Base-by-base conservation (phyloP, 306 rosid genomes). In the Corylus americana region DNA sequence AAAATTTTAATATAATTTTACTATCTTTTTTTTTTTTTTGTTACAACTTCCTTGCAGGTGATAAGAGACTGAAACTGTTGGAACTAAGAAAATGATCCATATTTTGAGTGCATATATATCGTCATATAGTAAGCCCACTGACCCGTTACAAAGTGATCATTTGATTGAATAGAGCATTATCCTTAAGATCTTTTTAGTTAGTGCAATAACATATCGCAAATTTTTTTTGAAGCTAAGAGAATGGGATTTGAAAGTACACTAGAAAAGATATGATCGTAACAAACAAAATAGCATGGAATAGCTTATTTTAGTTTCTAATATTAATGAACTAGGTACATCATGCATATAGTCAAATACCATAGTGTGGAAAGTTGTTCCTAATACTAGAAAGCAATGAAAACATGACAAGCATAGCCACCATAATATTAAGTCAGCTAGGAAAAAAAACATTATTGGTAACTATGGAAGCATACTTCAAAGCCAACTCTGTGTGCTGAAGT, bases 401-500 rank as follows among this genome's bases (percentile, higher is more conserved):
- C 74, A 57, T 27, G 22, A 17, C n/a, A 67, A 70, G 67, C 22
- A 69, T 57, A 10, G 49, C 77, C 72, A 72, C 71, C 73, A 71
- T 14, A 63, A 55, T 73, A 47, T 25, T 35, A 64, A 79, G 37
- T 29, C 66, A 83, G 61, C 57, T 69, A 61, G n/a, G 25, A 69
- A 61, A 14, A 45, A 53, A 53, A 37, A 45, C 8, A 13, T 79
- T 14, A 75, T 74, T 50, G 80, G 69, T 76, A 77, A 76, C 45
- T 72, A 80, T 0, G 67, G 69, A 78, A 82, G 77, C 96, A 59
- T 92, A 95, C 98, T 95, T 95, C 87, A 95, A 84, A 49, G 98
- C 98, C 85, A 95, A 83, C 72, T 95, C 98, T 66, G 98, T 95
- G 79, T 95, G 98, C 85, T 95, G 98, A 81, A 95, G 98, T 55